A percentile compares a stretch with the other conserved stretches of the same genome.
These are phyloP conservation scores for Artomyces pyxidatus DNA, from an alignment of 768 basidiomycete species.

Conservation along the genomic window DNA sequence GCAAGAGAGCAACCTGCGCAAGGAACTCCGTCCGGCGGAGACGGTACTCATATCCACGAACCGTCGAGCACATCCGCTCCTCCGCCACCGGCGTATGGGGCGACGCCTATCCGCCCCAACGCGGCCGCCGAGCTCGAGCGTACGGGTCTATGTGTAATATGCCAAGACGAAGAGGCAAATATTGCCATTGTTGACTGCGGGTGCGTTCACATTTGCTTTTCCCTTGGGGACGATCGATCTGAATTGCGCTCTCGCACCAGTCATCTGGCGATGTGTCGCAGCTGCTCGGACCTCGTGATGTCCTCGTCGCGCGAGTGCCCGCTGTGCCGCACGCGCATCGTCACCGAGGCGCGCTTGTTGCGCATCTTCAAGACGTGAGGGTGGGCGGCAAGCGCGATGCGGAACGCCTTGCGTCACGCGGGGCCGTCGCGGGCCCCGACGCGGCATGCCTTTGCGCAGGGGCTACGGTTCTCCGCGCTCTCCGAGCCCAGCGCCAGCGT, in stretches of 20 bases:
- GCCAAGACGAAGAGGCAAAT: slow-evolving; percentile 91
- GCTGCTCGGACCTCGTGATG: slow-evolving; percentile 75
- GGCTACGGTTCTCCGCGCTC: too few relatives aligned
- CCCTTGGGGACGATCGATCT: not conserved
- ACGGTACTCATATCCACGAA: slow-evolving; percentile 5
- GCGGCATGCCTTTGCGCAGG: too few relatives aligned
- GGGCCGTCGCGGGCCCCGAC: too few relatives aligned
- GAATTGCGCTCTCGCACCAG: slow-evolving; percentile 27
- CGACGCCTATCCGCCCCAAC: slow-evolving; percentile 9
- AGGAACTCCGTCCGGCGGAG: not conserved
- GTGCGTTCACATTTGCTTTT: slow-evolving; percentile 34
- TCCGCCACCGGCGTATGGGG: slow-evolving; percentile 16
- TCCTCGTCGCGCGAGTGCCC: slow-evolving; percentile 80
- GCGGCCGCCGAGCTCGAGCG: slow-evolving; percentile 43
- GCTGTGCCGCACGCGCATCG: slow-evolving; percentile 80
- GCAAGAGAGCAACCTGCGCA: slow-evolving; percentile 12
- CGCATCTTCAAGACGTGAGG: slow-evolving; percentile 57
- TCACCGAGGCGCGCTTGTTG: slow-evolving; percentile 72
- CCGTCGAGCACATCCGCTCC: slow-evolving; percentile 16
- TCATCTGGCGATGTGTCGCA: slow-evolving; percentile 74
- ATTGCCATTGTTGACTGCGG: slow-evolving; percentile 95
- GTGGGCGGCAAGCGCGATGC: not conserved
- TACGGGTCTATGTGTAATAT: slow-evolving; percentile 81
- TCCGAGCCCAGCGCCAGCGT: too few relatives aligned
- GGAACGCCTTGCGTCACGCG: not conserved